These are phyloP conservation scores for Bauhinia variegata DNA, from an alignment of 306 rosid genomes.

Conservation along the genomic window DNA sequence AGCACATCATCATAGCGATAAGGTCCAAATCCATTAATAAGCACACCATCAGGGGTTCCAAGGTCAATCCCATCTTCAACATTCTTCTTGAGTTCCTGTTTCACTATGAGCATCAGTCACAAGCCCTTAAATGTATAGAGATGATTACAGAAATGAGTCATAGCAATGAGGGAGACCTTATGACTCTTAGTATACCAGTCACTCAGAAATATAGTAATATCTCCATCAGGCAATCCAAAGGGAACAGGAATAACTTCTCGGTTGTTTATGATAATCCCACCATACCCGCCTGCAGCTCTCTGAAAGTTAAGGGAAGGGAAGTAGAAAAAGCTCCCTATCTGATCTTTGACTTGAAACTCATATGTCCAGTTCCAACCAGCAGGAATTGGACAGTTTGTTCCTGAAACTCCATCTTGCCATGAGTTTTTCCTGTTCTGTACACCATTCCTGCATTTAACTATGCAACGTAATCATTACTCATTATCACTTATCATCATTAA, in stretches of 20 bases:
- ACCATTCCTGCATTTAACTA: conserved; percentile 76
- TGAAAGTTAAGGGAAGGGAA: conserved; percentile 87
- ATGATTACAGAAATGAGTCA: conserved; percentile 16
- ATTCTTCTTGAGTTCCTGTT: conserved; percentile 71
- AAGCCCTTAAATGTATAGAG: conserved; percentile 16
- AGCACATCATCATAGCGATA: conserved; percentile 66
- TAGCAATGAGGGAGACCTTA: conserved; percentile 53
- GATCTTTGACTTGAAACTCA: conserved; percentile 93
- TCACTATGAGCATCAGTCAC: conserved; percentile 39
- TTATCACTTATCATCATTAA: conserved; percentile 11
- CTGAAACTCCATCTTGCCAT: conserved; percentile 95
- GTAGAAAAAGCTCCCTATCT: conserved; percentile 95
- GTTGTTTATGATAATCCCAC: conserved; percentile 81
- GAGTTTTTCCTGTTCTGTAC: conserved; percentile 85
- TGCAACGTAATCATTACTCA: conserved; percentile 40
- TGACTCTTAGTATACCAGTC: conserved; percentile 88
- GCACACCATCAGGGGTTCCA: conserved; percentile 82
- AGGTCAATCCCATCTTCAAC: conserved; percentile 67
- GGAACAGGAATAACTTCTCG: conserved; percentile 77
- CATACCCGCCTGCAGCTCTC: conserved; percentile 93
- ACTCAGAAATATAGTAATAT: conserved; percentile 76
- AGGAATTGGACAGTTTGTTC: conserved; percentile 98
- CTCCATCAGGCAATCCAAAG: conserved; percentile 84
- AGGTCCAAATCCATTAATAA: conserved; percentile 84
- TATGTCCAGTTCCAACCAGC: conserved; percentile 98